A percentile compares a stretch with the other conserved stretches of the same genome.
Conservation (phyloP, 2,329 filamentous ascomycete genomes). For the Fusarium sp. region DNA sequence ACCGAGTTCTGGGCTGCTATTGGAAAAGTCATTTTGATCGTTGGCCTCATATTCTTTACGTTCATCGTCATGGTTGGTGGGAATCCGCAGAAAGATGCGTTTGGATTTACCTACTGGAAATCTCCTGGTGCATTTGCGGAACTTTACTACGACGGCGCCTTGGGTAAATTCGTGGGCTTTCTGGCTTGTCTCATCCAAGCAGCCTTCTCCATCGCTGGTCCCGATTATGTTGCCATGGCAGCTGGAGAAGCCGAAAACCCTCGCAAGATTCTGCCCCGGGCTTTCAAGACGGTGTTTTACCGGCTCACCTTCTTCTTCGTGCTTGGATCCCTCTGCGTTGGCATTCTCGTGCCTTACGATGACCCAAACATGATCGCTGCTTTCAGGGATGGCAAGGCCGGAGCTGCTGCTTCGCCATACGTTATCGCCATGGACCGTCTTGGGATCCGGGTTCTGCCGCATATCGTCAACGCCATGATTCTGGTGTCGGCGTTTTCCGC, state of each 20-base stretch:
- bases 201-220: conserved; percentile 74
- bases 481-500: conserved; percentile 74
- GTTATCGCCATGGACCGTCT: conserved; percentile 76
- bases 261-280: conserved; percentile 74
- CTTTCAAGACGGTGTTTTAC: conserved; percentile 83
- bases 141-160: conserved; percentile 69
- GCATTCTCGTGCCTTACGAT: conserved; percentile 76
- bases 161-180: conserved; percentile 77
- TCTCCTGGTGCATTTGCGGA: conserved; percentile 77
- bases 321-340: conserved; percentile 76
- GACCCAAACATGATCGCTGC: conserved; percentile 70
- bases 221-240: conserved; percentile 75
- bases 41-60: conserved; percentile 79
- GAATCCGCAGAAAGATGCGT: conserved; percentile 76
- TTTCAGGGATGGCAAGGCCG: conserved; percentile 67
- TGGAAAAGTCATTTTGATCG: conserved; percentile 76
- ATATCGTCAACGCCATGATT: conserved; percentile 79
- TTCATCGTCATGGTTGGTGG: conserved; percentile 87
- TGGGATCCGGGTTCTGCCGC: conserved; percentile 70
- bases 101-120: conserved; percentile 76
- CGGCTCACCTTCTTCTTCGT: conserved; percentile 81
- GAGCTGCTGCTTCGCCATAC: conserved; percentile 75
- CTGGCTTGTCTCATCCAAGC: conserved; percentile 78
- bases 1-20: conserved; percentile 80
- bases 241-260: conserved; percentile 79